Conservation (phyloP, 768 basidiomycete genomes). For the Lactarius hatsudake region DNA sequence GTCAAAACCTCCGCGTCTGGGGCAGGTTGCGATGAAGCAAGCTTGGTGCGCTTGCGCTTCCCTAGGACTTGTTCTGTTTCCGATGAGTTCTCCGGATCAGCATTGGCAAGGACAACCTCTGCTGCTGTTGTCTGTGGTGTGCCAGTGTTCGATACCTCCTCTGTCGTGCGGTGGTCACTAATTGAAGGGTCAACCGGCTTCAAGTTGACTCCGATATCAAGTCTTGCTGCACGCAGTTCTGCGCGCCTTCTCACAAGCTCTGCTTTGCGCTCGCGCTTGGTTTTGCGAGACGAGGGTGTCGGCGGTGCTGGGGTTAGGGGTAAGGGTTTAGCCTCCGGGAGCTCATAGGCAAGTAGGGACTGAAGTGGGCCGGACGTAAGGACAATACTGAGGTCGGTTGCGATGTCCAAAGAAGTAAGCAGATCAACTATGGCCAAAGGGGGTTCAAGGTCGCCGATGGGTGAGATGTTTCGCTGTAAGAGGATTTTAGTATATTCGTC, state of each 20-base stretch:
- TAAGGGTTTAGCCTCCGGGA: conserved; percentile 59
- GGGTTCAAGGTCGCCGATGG: conserved; percentile 74
- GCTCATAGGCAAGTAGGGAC: conserved; percentile 66
- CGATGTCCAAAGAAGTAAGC: conserved; percentile 54
- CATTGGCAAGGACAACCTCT: not conserved
- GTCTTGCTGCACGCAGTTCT: conserved; percentile 8
- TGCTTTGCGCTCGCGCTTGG: conserved; percentile 23
- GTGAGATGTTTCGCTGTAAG: not conserved
- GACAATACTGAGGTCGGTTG: conserved; percentile 52
- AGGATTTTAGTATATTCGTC: not conserved
- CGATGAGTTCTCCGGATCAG: not conserved
- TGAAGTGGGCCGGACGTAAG: conserved; percentile 57
- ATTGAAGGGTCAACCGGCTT: conserved; percentile 40
- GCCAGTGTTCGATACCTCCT: conserved; percentile 10
- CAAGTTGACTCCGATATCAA: conserved; percentile 8
- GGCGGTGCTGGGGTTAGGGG: conserved; percentile 50
- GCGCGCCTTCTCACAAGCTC: conserved; percentile 19
- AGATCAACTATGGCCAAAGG: conserved; percentile 54
- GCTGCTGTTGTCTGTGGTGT: not conserved
- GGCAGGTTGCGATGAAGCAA: conserved; percentile 32
- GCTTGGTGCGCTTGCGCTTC: conserved; percentile 24
- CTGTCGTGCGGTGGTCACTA: conserved; percentile 37
- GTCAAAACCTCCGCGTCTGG: conserved; percentile 58
- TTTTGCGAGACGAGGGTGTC: conserved; percentile 39
- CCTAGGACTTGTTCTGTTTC: conserved; percentile 18